Percentiles rank a stretch among this genome's conserved stretches.
Conservation (phyloP, 1,284 basidiomycete genomes). For the Moesziomyces sp. region DNA sequence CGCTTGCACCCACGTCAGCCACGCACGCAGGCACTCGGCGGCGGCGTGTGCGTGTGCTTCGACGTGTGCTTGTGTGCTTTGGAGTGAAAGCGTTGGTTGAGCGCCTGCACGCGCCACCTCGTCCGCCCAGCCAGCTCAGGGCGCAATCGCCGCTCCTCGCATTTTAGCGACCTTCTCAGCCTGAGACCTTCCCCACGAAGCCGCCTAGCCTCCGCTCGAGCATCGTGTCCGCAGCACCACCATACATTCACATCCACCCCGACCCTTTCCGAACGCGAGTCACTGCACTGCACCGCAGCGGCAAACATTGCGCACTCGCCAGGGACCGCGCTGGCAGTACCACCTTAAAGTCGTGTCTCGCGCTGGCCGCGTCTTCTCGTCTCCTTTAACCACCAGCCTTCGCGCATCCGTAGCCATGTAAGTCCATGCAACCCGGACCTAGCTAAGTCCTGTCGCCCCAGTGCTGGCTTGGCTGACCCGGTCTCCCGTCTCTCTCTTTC, state of each 20-base stretch:
- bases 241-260: no score
- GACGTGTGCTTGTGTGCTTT: no score
- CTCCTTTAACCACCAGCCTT: background rate
- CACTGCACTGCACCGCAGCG: background rate
- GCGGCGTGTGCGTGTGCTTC: no score
- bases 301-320: background rate
- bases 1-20: background rate
- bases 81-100: background rate
- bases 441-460: background rate
- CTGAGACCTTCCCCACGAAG: background rate
- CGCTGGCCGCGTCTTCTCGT: background rate
- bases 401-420: slow-evolving; percentile 10
- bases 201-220: background rate
- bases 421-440: background rate
- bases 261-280: no score
- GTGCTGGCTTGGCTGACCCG: background rate
- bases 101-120: background rate
- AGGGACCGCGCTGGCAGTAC: background rate
- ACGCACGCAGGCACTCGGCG: background rate
- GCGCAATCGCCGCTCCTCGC: background rate
- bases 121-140: background rate
- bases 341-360: background rate
- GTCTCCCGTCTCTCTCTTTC: background rate
- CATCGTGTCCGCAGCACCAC: background rate
- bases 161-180: slow-evolving; percentile 1